Conservation (phyloP, 495 filamentous ascomycete genomes). For the Annulohypoxylon moriforme region DNA sequence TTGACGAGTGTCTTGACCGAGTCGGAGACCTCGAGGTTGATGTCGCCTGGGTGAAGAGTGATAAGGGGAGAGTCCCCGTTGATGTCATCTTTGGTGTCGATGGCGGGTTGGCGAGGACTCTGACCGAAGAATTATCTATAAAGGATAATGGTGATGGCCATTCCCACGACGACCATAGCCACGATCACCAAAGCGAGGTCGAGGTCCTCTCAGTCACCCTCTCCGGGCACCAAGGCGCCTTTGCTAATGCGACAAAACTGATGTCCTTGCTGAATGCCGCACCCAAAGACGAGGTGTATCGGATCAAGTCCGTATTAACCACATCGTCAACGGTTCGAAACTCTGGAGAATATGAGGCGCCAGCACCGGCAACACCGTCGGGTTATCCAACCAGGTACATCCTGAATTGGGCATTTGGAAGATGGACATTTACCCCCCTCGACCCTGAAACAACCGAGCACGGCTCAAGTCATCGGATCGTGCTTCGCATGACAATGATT, state of each 20-base stretch:
- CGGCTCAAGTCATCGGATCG: constrained; percentile 58
- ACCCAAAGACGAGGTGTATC: constrained; percentile 91
- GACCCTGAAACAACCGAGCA: constrained; percentile 57
- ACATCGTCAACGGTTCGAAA: constrained; percentile 65
- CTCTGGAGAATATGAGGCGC: constrained; percentile 64
- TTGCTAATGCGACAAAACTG: constrained; percentile 73
- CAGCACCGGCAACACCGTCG: constrained; percentile 13
- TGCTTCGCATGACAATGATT: constrained; percentile 84
- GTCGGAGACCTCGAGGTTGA: constrained; percentile 88
- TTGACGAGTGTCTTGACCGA: constrained; percentile 85
- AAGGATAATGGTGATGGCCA: constrained; percentile 50
- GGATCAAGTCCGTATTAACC: constrained; percentile 90
- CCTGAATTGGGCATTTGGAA: constrained; percentile 96
- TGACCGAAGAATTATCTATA: constrained; percentile 52
- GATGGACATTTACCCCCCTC: constrained; percentile 86
- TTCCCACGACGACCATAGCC: constrained; percentile 52
- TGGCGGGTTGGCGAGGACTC: constrained; percentile 73
- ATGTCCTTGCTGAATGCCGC: constrained; percentile 72
- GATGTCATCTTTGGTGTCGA: constrained; percentile 89
- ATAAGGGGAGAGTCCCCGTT: constrained; percentile 77
- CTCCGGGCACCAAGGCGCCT: constrained; percentile 47
- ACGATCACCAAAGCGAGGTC: constrained; percentile 82
- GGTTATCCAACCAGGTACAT: constrained; percentile 68
- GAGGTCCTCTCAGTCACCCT: constrained; percentile 86
- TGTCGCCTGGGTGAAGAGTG: constrained; percentile 81